Conservation (phyloP, 164 flowering plant species). For the Liquidambar formosana region DNA sequence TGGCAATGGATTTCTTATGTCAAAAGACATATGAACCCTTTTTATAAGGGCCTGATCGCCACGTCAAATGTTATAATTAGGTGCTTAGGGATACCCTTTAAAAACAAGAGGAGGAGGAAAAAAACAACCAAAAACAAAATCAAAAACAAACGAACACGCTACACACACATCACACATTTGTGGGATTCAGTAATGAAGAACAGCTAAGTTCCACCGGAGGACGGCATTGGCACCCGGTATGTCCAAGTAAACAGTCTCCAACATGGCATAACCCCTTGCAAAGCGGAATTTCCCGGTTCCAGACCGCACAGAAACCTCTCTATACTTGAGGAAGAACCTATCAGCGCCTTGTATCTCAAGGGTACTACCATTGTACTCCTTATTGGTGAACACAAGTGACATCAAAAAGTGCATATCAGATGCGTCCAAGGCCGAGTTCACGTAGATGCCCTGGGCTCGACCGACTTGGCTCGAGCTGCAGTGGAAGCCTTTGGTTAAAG, state of each 20-base stretch:
- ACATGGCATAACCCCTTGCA: conserved; percentile 1
- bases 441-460: conserved; percentile 16
- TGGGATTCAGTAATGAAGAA: not conserved
- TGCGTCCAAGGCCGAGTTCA: conserved; percentile 14
- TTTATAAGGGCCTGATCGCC: too few relatives aligned
- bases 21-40: too few relatives aligned
- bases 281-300: conserved; percentile 1
- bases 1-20: too few relatives aligned
- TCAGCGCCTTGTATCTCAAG: conserved; percentile 1
- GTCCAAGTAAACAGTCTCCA: not conserved
- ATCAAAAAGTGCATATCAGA: not conserved
- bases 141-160: too few relatives aligned
- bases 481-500: not conserved
- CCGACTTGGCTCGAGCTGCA: conserved; percentile 10
- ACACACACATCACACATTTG: too few relatives aligned
- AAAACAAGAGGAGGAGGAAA: too few relatives aligned
- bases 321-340: not conserved
- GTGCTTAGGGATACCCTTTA: too few relatives aligned
- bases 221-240: too few relatives aligned
- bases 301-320: conserved; percentile 3
- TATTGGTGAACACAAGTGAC: conserved; percentile 10
- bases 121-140: too few relatives aligned
- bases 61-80: too few relatives aligned
- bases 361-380: conserved; percentile 7
- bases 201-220: too few relatives aligned